phyloP scores from a whole-genome alignment of 1,139 yeast genomes.

The Hansenula lynferdii region DNA sequence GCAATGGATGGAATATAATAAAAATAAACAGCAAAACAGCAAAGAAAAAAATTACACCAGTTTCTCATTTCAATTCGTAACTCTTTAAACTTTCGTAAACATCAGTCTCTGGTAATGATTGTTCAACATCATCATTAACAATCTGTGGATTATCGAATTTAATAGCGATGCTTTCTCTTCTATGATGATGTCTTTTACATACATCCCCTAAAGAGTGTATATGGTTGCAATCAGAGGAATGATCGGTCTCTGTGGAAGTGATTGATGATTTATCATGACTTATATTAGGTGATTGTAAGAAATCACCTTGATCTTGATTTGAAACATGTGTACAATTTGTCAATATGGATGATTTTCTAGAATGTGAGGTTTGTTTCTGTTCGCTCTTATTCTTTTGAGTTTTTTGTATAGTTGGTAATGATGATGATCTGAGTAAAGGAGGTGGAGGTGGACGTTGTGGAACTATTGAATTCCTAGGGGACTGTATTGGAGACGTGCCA shows the following conservation, averaged over 20 bases:
- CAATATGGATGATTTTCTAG: conserved; percentile 1
- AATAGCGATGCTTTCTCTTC: conserved; percentile 23
- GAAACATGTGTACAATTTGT: background rate
- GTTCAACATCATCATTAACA: conserved; percentile 3
- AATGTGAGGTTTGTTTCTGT: background rate
- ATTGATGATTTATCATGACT: no score
- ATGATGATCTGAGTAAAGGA: background rate
- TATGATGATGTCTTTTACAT: conserved; percentile 23
- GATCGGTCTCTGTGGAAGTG: no score
- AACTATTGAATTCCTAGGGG: background rate
- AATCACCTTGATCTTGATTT: no score
- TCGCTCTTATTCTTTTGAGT: background rate
- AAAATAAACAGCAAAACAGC: background rate
- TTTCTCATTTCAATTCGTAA: background rate
- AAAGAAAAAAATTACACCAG: background rate
- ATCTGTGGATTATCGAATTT: conserved; percentile 17
- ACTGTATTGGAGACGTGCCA: background rate
- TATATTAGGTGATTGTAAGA: no score
- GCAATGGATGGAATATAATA: background rate
- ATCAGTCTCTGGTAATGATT: background rate
- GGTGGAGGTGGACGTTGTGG: background rate
- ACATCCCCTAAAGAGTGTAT: background rate
- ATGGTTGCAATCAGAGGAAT: background rate
- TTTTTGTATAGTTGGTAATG: background rate
- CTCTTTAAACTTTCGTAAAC: background rate